A percentile compares a stretch with the other conserved stretches of the same genome.
phyloP scores from a whole-genome alignment of 2,329 filamentous ascomycete species.

The Chaetomium olivaceum region DNA sequence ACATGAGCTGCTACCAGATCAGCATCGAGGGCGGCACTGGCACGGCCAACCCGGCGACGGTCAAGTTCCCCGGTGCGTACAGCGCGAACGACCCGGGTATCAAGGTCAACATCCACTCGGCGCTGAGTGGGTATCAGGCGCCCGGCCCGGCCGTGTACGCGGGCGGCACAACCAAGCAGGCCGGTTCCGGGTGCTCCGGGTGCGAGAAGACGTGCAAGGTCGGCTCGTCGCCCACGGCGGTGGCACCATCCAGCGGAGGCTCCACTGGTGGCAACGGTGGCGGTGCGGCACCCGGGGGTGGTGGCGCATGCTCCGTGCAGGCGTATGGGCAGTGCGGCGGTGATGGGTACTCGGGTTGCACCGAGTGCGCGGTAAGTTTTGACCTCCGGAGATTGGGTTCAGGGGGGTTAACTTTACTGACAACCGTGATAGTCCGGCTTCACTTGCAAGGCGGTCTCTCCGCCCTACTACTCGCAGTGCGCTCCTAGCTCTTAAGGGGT shows the following conservation, averaged over 20 bases:
- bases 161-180: constrained; percentile 42
- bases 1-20: constrained; percentile 44
- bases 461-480: constrained; percentile 35
- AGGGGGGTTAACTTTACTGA: not conserved
- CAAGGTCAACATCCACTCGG: constrained; percentile 49
- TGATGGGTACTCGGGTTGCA: constrained; percentile 33
- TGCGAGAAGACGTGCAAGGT: constrained; percentile 47
- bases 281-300: constrained; percentile 6
- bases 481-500: constrained; percentile 8
- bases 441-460: constrained; percentile 34
- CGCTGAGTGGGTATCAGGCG: constrained; percentile 43
- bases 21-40: constrained; percentile 36
- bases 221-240: constrained; percentile 38
- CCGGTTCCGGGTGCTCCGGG: constrained; percentile 43
- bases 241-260: constrained; percentile 32
- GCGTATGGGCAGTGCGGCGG: constrained; percentile 35
- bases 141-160: constrained; percentile 48
- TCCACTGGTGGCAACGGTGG: constrained; percentile 30
- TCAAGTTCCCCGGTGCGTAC: constrained; percentile 48
- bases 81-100: constrained; percentile 47
- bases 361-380: constrained; percentile 30
- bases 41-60: constrained; percentile 35
- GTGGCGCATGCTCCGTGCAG: constrained; percentile 26
- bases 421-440: constrained; percentile 24
- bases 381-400: too few relatives aligned